phyloP scores from a whole-genome alignment of 1,284 basidiomycete genomes.

The Ustilago curta region DNA sequence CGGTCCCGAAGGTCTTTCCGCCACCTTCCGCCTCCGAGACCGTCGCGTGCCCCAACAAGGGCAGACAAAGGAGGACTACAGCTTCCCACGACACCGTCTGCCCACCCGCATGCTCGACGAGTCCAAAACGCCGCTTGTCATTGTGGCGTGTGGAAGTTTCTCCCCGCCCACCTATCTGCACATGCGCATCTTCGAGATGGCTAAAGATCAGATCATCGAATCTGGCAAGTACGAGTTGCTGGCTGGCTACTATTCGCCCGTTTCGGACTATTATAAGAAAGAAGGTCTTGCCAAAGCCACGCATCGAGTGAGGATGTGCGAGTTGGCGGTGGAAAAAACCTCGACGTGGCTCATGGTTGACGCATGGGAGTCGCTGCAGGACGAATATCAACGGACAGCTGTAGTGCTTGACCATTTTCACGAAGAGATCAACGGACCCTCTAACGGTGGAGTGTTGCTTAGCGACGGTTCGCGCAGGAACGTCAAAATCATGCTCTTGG shows the following conservation, averaged over 20 bases:
- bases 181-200: constrained; percentile 96
- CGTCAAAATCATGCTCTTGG: constrained; percentile 86
- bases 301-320: constrained; percentile 69
- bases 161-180: constrained; percentile 74
- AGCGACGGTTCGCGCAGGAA: constrained; percentile 57
- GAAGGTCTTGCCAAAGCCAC: constrained; percentile 66
- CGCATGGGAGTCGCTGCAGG: constrained; percentile 93
- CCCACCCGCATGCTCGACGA: constrained; percentile 67
- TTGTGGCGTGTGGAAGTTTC: constrained; percentile 74
- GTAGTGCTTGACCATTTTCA: constrained; percentile 96
- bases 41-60: constrained; percentile 55
- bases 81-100: constrained; percentile 65
- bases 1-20: constrained; percentile 24
- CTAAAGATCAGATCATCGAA: constrained; percentile 91
- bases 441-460: constrained; percentile 60
- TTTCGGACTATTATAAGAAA: constrained; percentile 71
- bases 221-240: constrained; percentile 92
- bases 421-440: constrained; percentile 83
- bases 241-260: constrained; percentile 92
- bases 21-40: constrained; percentile 19
- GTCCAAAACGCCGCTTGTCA: constrained; percentile 65
- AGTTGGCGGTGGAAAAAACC: constrained; percentile 68
- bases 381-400: constrained; percentile 90
- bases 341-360: constrained; percentile 81
- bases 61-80: constrained; percentile 61